Evolutionary conservation across 768 basidiomycete genomes (phyloP).

Genomic region (Udeniomyces megalosporus): DNA sequence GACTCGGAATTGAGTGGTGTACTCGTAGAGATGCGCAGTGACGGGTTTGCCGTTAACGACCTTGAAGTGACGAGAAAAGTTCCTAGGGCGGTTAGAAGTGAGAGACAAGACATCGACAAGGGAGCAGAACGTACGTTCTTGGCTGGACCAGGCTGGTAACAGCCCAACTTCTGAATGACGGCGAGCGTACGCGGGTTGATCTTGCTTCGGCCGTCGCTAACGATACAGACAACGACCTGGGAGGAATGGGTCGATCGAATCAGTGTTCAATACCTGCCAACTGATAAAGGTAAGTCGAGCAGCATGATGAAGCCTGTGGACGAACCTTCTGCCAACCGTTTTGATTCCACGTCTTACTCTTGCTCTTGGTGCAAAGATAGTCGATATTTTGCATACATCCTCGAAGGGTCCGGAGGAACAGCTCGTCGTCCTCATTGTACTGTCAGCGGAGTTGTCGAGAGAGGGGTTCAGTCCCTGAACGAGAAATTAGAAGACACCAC

Average conservation of each 20-base stretch:
- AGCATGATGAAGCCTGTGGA: background rate
- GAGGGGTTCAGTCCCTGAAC: no score
- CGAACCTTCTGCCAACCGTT: constrained; percentile 65
- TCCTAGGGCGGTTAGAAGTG: background rate
- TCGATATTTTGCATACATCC: constrained; percentile 75
- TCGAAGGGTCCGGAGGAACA: constrained; percentile 49
- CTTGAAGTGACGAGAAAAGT: background rate
- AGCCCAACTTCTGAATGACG: constrained; percentile 14
- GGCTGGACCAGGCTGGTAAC: background rate
- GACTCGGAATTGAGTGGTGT: constrained; percentile 16
- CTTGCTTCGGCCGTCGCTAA: constrained; percentile 71
- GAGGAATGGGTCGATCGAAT: no score
- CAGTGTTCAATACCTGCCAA: no score
- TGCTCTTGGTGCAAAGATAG: constrained; percentile 21
- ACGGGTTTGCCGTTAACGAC: constrained; percentile 16
- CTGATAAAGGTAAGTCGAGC: no score
- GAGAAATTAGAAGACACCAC: background rate
- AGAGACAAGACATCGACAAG: background rate
- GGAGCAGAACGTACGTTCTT: background rate
- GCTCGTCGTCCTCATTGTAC: constrained; percentile 16
- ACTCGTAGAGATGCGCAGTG: constrained; percentile 16
- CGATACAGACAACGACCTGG: constrained; percentile 61
- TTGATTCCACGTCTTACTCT: constrained; percentile 58
- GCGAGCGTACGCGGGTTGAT: constrained; percentile 50
- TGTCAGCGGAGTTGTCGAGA: background rate